These are phyloP conservation scores for Zychaea mexicana DNA, from an alignment of 371 early-diverging fungal species.

Conservation along the genomic window DNA sequence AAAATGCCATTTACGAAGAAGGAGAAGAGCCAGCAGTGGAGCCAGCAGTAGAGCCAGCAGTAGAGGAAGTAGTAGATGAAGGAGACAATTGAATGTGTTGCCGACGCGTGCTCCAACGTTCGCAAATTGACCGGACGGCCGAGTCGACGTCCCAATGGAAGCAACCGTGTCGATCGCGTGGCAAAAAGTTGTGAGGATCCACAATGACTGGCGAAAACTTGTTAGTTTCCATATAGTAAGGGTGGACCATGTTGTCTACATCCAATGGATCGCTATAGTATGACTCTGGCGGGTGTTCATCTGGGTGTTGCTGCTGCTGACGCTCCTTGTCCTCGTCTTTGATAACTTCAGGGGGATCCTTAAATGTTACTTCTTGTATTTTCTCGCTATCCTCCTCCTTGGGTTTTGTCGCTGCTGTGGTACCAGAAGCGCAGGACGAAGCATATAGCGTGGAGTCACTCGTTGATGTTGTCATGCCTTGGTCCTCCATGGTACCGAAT, in stretches of 20 bases:
- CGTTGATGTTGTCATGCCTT: background rate
- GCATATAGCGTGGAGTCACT: background rate
- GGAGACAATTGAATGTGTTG: background rate
- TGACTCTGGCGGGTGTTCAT: background rate
- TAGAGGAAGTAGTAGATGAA: background rate
- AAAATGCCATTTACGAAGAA: no score
- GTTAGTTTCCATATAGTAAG: conserved; percentile 10
- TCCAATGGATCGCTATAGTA: conserved; percentile 2
- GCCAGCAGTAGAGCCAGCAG: no score
- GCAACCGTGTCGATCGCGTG: conserved; percentile 17
- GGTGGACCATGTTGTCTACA: background rate
- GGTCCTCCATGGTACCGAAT: conserved; percentile 8
- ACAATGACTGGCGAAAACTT: conserved; percentile 5
- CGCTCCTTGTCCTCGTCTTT: background rate
- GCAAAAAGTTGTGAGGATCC: conserved; percentile 13
- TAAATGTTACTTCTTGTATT: background rate
- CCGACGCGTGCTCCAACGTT: conserved; percentile 3
- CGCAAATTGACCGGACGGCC: conserved; percentile 16
- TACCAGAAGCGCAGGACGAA: background rate
- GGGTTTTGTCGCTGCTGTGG: conserved; percentile 1
- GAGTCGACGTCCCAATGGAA: conserved; percentile 33
- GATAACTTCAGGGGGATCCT: background rate
- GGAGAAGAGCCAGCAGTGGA: no score
- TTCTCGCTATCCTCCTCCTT: conserved; percentile 12
- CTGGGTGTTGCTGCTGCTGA: background rate